Evolutionary conservation across 1,284 basidiomycete species (phyloP), one percentile per base, ranked within the genome.

Genomic region (Lentinula novae-zelandiae): DNA sequence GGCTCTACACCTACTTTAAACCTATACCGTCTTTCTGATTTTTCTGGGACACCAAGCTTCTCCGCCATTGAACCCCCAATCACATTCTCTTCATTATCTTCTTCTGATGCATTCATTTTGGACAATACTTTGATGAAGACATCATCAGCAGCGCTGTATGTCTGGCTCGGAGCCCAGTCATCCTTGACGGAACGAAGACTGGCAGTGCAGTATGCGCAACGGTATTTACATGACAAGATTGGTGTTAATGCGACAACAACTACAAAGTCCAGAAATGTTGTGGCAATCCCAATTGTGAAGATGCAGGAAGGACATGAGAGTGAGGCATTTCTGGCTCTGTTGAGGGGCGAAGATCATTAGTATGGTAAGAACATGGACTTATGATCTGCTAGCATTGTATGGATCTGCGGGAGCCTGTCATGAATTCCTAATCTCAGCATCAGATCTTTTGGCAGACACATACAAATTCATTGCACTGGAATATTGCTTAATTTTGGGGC

Each of bases 151-250:
- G 76, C 76, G 2, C 69, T 86, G 34, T 86, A 83, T 65, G 75
- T 83, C 15, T 87, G 85, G 85, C 73, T 87, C 27, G 85, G 85
- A 4, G 74, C 71, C 9, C 67, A 74, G 8, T 78, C 82, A 33
- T 80, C 80, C 17, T 66, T 79, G 58, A 74, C 71, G 22, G 84
- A 86, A 68, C 70, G 75, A 22, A 75, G 83, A 8, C 71, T 84
- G 27, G 79, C 80, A 2, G 58, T 82, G 27, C 78, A 82, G 64
- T 83, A 85, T 61, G 83, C 82, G 5, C 83, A 86, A 64, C 69
- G 66, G 33, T 86, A 82, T 68, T 67, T 87, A 53, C 72, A 82
- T 60, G 68, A 77, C 62, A 60, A 67, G 62, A 51, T 56, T 57
- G 62, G 46, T 66, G 63, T n/a, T 62, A 66, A 5, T 67, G 66